Conservation (phyloP, 2,329 filamentous ascomycete species). For the Aspergillus awamori region DNA sequence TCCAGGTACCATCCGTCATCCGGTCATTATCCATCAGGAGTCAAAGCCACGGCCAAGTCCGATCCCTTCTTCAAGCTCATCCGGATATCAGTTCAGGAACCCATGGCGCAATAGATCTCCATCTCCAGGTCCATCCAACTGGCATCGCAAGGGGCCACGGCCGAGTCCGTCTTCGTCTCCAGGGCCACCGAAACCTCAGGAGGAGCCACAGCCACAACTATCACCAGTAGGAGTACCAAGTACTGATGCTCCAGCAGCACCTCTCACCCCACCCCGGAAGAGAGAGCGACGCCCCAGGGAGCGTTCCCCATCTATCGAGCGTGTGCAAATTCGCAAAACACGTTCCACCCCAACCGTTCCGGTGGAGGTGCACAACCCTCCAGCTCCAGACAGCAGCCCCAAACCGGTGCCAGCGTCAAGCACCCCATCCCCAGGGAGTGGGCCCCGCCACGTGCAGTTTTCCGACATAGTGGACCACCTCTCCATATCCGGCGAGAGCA, state of each 20-base stretch:
- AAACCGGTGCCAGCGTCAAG: too few species aligned
- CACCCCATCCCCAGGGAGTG: too few species aligned
- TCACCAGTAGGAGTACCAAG: not conserved
- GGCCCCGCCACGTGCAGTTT: slow-evolving; percentile 2
- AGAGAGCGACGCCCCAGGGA: not conserved
- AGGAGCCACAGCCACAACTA: not conserved
- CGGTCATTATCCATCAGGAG: not conserved
- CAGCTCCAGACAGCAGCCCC: not conserved
- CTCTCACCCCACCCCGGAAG: not conserved
- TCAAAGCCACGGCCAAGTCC: too few species aligned
- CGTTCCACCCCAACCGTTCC: not conserved
- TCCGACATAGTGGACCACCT: not conserved
- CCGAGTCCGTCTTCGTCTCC: not conserved
- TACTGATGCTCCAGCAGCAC: not conserved
- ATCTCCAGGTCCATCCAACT: not conserved
- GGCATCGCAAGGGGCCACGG: not conserved
- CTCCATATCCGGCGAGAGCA: not conserved
- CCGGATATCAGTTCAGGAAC: not conserved
- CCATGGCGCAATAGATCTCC: not conserved
- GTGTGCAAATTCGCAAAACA: not conserved
- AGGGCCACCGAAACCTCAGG: not conserved
- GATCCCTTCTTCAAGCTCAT: not conserved
- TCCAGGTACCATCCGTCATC: not conserved
- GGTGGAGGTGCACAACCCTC: not conserved
- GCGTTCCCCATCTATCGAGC: not conserved